A percentile compares a stretch with the other conserved stretches of the same genome.
phyloP scores from a whole-genome alignment of 192 early-diverging fungal genomes.

The Chytriomyces confervae region DNA sequence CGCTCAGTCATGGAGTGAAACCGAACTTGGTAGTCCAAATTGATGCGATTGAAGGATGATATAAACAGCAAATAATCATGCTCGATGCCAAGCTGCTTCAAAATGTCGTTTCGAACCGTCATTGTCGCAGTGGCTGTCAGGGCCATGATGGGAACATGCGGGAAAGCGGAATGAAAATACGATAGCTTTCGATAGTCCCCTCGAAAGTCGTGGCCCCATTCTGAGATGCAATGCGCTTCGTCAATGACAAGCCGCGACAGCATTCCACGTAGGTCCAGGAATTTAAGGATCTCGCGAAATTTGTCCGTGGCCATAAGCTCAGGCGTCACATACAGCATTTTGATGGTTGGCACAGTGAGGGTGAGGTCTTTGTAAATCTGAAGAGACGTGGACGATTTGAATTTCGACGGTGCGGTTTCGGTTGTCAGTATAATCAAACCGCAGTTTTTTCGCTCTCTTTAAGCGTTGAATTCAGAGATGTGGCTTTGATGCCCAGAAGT shows the following conservation, averaged over 20 bases:
- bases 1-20: conserved; percentile 48
- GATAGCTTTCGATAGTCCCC: conserved; percentile 50
- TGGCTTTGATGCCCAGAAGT: conserved; percentile 42
- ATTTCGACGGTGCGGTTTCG: not conserved
- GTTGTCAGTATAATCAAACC: conserved; percentile 15
- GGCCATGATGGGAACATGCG: conserved; percentile 71
- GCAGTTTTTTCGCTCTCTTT: conserved; percentile 38
- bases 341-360: conserved; percentile 32
- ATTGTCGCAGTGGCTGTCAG: conserved; percentile 75
- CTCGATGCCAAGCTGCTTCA: conserved; percentile 47
- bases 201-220: conserved; percentile 65
- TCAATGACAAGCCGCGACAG: conserved; percentile 56
- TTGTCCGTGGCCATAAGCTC: conserved; percentile 52
- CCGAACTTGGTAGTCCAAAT: conserved; percentile 57
- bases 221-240: conserved; percentile 61
- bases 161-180: conserved; percentile 58
- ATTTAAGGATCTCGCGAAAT: conserved; percentile 43
- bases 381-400: not conserved
- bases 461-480: conserved; percentile 47
- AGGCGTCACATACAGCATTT: conserved; percentile 59
- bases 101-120: conserved; percentile 46
- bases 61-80: conserved; percentile 35
- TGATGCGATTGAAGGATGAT: conserved; percentile 52
- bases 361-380: conserved; percentile 45
- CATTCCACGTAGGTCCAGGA: conserved; percentile 37